Percentiles rank a stretch among this genome's conserved stretches.
These are phyloP conservation scores for Endoconidiophora laricicola DNA, from an alignment of 2,329 filamentous ascomycete species.

Conservation along the genomic window DNA sequence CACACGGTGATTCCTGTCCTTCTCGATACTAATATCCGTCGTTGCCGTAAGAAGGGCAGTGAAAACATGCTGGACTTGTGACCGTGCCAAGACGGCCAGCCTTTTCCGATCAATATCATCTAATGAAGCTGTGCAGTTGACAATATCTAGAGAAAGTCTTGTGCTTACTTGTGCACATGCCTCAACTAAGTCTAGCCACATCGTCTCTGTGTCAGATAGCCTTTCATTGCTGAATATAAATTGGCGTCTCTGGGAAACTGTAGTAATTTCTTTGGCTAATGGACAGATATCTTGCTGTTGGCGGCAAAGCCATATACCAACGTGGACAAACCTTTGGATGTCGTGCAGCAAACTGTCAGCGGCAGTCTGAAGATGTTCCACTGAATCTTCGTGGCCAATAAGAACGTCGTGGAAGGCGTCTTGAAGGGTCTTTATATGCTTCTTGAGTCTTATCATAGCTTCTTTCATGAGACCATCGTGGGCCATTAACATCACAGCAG, in stretches of 20 bases:
- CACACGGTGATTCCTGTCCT: constrained; percentile 14
- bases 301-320: constrained; percentile 92
- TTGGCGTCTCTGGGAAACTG: background rate
- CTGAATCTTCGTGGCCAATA: constrained; percentile 38
- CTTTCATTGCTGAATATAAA: constrained; percentile 19
- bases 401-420: constrained; percentile 61
- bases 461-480: constrained; percentile 68
- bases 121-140: constrained; percentile 13
- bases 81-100: constrained; percentile 52
- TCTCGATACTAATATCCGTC: constrained; percentile 16
- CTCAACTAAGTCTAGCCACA: constrained; percentile 47
- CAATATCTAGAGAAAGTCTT: constrained; percentile 13
- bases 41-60: constrained; percentile 69
- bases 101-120: constrained; percentile 36
- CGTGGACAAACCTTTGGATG: constrained; percentile 75
- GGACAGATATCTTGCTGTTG: constrained; percentile 35
- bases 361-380: constrained; percentile 39
- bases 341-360: constrained; percentile 59
- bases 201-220: constrained; percentile 35
- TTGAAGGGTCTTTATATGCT: constrained; percentile 64
- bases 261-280: background rate
- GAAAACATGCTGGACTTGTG: constrained; percentile 77
- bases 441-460: constrained; percentile 73
- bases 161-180: constrained; percentile 40
- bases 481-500: constrained; percentile 78